A percentile compares a stretch with the other conserved stretches of the same genome.
phyloP scores from a whole-genome alignment of 306 rosid genomes.

The Quercus suber region DNA sequence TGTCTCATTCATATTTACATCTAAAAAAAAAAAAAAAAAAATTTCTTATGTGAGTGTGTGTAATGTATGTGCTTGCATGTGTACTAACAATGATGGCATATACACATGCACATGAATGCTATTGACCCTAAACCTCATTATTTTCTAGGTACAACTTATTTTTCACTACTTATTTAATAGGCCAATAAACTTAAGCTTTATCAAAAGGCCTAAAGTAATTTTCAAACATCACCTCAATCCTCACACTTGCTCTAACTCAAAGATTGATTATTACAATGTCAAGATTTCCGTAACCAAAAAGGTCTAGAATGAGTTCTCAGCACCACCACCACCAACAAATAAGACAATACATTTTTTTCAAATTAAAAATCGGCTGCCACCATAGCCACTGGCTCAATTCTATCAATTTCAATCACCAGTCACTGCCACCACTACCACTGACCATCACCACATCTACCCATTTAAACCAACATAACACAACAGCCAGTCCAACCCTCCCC shows the following conservation, averaged over 20 bases:
- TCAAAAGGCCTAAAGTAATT: neutral
- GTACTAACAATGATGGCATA: neutral
- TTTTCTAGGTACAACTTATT: no score
- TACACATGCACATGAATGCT: neutral
- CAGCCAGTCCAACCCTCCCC: neutral
- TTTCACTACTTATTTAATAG: no score
- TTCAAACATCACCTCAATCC: neutral
- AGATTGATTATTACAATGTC: neutral
- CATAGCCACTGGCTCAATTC: neutral
- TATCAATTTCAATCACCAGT: neutral
- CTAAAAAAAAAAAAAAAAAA: neutral
- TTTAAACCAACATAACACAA: neutral
- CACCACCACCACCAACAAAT: neutral
- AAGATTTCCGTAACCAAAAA: neutral
- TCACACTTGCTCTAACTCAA: no score
- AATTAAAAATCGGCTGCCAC: neutral
- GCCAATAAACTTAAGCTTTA: no score
- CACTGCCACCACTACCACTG: neutral
- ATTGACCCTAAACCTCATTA: neutral
- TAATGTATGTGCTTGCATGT: neutral
- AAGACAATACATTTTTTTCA: neutral
- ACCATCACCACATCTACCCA: no score
- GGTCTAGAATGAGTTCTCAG: neutral
- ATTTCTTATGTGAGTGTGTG: neutral
- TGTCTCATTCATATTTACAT: neutral